These are phyloP conservation scores for Galerina sulciceps DNA, from an alignment of 768 basidiomycete species.

Conservation along the genomic window DNA sequence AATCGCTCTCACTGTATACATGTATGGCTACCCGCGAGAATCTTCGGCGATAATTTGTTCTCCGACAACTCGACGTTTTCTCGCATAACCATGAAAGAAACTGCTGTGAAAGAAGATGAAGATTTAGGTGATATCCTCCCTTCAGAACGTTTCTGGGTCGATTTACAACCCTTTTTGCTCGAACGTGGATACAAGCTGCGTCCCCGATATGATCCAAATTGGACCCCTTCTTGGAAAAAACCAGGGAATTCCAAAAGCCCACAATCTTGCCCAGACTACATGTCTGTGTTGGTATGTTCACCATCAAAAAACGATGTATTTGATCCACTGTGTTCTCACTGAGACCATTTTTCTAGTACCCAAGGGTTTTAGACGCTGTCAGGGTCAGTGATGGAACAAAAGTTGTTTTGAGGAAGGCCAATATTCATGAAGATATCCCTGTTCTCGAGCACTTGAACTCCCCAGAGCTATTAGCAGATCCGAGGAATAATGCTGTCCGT, in stretches of 20 bases:
- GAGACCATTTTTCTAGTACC: background rate
- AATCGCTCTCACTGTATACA: too few species aligned
- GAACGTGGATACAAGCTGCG: constrained; percentile 18
- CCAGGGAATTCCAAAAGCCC: background rate
- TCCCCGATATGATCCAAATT: constrained; percentile 19
- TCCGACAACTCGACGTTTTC: too few species aligned
- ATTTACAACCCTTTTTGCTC: constrained; percentile 8
- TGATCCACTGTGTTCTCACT: background rate
- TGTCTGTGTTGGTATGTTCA: background rate
- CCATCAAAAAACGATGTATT: too few species aligned
- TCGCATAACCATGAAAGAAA: too few species aligned
- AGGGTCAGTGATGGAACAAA: constrained; percentile 6
- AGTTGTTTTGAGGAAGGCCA: constrained; percentile 22
- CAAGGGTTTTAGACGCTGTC: constrained; percentile 18
- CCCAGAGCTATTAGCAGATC: constrained; percentile 6
- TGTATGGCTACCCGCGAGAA: too few species aligned
- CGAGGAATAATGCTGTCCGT: constrained; percentile 17
- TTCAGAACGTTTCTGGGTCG: background rate
- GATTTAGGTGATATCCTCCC: background rate
- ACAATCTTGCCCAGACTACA: background rate
- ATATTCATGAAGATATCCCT: background rate
- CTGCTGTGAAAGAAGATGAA: background rate
- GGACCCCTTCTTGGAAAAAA: constrained; percentile 21
- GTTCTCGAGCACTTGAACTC: constrained; percentile 12
- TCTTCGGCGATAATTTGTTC: background rate